Base-by-base conservation (phyloP, 495 filamentous ascomycete genomes). In the Opeltia flavorubescens region DNA sequence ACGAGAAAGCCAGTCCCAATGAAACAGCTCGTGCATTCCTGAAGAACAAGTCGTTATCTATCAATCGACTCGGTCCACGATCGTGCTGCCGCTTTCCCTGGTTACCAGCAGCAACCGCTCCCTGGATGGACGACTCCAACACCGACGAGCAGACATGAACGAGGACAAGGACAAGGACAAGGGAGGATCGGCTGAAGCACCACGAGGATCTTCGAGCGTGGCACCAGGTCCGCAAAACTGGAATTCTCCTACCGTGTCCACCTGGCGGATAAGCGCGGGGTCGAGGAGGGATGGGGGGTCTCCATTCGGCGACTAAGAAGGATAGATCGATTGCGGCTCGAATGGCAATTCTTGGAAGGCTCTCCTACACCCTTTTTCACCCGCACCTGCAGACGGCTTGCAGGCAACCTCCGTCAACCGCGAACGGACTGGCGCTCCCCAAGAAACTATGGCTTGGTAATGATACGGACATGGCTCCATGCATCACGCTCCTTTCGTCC, bases 281-380 rank as follows among this genome's bases (percentile, higher is more conserved):
- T 57, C 43, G 12, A 25, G 34, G 11, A 36, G 5, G 9, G 34
- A 18, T 36, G 29, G 33, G 36, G 26, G 20, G 28, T 38, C 31
- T 38, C 40, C 44, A 52, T 31, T 51, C 51, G 51, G 54, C 54
- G 54, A 57, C 54, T 57, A 57, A 54, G 43, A 47, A n/a, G 25
- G 38, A 41, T 41, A 21, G 3, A 17, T 41, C 34, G 36, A 41
- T 46, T 57, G 55, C 55, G 55, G 55, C 55, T 57, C 55, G 55
- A 54, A 31, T 39, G 45, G 45, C 40, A 41, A 45, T 45, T 47
- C 39, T 46, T 45, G 36, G 15, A 18, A 33, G 26, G 29, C 26
- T 36, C 25, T 28, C 28, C 20, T 39, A 45, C 48, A 53, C 36
- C 48, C 54, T 44, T 47, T 47, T 54, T 56, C 49, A 52, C 47